A percentile compares a stretch with the other conserved stretches of the same genome.
Conservation (phyloP, 495 filamentous ascomycete genomes). For the Zalerion maritima region DNA sequence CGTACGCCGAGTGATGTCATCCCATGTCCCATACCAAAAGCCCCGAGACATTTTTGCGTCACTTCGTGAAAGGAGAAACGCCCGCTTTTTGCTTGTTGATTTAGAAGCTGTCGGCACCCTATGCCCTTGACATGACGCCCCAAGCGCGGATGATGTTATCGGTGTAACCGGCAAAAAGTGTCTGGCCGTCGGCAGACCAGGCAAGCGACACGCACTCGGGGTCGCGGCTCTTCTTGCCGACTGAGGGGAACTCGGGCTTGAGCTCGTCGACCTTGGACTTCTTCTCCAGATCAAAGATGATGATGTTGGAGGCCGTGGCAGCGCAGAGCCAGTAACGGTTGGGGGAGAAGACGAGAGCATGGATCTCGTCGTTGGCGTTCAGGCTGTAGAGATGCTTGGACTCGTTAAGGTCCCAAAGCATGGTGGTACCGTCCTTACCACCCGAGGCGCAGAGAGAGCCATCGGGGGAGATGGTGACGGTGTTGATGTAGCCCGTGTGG, state of each 20-base stretch:
- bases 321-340: conserved; percentile 99
- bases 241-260: conserved; percentile 92
- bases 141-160: conserved; percentile 99
- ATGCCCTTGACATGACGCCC: conserved; percentile 80
- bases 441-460: conserved; percentile 98
- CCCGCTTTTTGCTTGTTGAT: neutral
- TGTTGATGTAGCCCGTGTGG: conserved; percentile 99
- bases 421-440: conserved; percentile 99
- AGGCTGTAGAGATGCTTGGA: conserved; percentile 99
- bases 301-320: conserved; percentile 90
- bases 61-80: too few species aligned
- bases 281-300: conserved; percentile 99
- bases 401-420: conserved; percentile 99
- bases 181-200: conserved; percentile 97
- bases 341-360: conserved; percentile 99
- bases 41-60: too few species aligned
- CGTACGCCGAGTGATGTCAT: too few species aligned
- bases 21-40: too few species aligned
- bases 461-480: conserved; percentile 98
- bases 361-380: conserved; percentile 98
- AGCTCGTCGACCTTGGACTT: conserved; percentile 99
- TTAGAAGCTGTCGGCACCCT: too few species aligned
- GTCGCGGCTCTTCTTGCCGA: conserved; percentile 97
- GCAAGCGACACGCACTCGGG: conserved; percentile 95
- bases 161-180: conserved; percentile 98